These are phyloP conservation scores for Deakozyma indianensis DNA, from an alignment of 805 yeast species.

Conservation along the genomic window DNA sequence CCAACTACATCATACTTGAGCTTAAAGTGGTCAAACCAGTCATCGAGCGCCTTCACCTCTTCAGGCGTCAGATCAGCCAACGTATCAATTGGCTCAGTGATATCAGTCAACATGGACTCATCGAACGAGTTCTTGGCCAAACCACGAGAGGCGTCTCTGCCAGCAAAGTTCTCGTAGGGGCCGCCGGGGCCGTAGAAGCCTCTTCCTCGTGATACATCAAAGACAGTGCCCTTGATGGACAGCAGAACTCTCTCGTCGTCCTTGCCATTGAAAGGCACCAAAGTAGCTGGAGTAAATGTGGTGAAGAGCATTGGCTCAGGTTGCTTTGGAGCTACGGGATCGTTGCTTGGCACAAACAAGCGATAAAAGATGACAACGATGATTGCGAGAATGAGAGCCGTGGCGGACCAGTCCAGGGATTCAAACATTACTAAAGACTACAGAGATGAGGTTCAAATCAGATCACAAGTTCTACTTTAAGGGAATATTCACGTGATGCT, in stretches of 20 bases:
- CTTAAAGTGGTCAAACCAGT: slow-evolving; percentile 75
- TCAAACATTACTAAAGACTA: not conserved
- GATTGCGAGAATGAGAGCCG: not conserved
- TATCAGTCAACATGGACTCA: slow-evolving; percentile 41
- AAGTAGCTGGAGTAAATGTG: slow-evolving; percentile 56
- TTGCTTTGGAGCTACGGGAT: not conserved
- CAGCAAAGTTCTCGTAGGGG: slow-evolving; percentile 88
- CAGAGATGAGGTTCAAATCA: too few species aligned
- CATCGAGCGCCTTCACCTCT: slow-evolving; percentile 56
- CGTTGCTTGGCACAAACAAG: not conserved
- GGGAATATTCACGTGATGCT: too few species aligned
- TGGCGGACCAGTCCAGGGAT: not conserved
- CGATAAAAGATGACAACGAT: not conserved
- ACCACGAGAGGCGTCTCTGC: slow-evolving; percentile 90
- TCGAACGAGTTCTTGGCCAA: slow-evolving; percentile 83
- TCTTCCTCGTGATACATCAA: slow-evolving; percentile 67
- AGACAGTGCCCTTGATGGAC: slow-evolving; percentile 76
- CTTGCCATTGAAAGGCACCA: slow-evolving; percentile 66
- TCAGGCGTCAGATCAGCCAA: slow-evolving; percentile 43
- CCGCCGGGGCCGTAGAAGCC: slow-evolving; percentile 93
- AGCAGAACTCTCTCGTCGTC: slow-evolving; percentile 70
- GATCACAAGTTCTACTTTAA: too few species aligned
- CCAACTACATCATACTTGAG: slow-evolving; percentile 78
- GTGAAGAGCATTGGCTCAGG: slow-evolving; percentile 22
- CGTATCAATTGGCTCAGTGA: slow-evolving; percentile 67